A percentile compares a stretch with the other conserved stretches of the same genome.
Evolutionary conservation across 164 flowering plant species (phyloP).

Genomic region (Kalanchoe fedtschenkoi): DNA sequence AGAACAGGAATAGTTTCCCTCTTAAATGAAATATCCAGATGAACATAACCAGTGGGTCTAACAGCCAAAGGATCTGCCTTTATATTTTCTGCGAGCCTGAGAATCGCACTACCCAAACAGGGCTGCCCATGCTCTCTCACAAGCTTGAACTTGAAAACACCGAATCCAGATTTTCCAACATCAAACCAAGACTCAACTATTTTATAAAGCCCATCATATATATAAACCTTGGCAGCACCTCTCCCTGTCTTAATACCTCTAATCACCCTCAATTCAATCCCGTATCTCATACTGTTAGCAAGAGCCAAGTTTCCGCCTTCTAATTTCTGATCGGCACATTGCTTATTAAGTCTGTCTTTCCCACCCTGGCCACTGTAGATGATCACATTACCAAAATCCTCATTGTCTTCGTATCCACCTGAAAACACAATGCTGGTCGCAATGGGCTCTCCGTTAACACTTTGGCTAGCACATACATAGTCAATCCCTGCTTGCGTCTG

Average conservation of each 20-base stretch:
- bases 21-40: conserved; percentile 53
- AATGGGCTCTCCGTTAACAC: conserved; percentile 41
- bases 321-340: conserved; percentile 54
- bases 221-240: conserved; percentile 49
- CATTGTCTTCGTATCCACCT: conserved; percentile 87
- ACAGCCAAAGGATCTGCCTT: conserved; percentile 33
- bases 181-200: conserved; percentile 70
- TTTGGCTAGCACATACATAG: conserved; percentile 17
- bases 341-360: conserved; percentile 33
- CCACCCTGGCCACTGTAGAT: conserved; percentile 88
- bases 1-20: conserved; percentile 58
- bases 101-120: conserved; percentile 66
- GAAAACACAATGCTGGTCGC: conserved; percentile 89
- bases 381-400: conserved; percentile 57
- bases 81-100: conserved; percentile 48
- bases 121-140: conserved; percentile 61
- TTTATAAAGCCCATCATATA: conserved; percentile 84
- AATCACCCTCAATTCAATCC: conserved; percentile 80
- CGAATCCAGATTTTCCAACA: conserved; percentile 81
- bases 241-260: conserved; percentile 47
- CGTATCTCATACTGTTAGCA: conserved; percentile 72
- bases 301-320: conserved; percentile 83
- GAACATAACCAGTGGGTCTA: conserved; percentile 55
- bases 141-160: conserved; percentile 77
- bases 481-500: conserved; percentile 35